phyloP scores from a whole-genome alignment of 805 yeast species.

The Lipomyces kockii region DNA sequence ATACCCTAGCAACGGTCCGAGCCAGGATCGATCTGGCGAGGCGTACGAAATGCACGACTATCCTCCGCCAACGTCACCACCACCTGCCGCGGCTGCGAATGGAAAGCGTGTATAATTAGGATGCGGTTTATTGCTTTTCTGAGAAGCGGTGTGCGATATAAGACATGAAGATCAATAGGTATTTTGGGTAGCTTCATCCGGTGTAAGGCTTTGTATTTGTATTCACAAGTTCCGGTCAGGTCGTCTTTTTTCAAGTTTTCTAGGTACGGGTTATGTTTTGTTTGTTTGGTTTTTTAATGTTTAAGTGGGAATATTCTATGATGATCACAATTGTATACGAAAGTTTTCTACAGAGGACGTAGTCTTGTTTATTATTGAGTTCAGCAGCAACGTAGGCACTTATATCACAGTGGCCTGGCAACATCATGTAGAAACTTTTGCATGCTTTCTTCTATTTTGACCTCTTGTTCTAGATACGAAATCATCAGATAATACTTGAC shows the following conservation, averaged over 20 bases:
- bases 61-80: constrained; percentile 28
- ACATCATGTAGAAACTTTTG: background rate
- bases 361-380: background rate
- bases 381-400: background rate
- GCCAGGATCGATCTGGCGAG: constrained; percentile 12
- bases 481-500: too few relatives aligned
- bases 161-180: background rate
- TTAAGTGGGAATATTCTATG: background rate
- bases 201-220: background rate
- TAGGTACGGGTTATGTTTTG: background rate
- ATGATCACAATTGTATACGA: background rate
- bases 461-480: too few relatives aligned
- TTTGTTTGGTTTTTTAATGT: background rate
- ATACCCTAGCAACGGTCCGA: background rate
- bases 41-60: constrained; percentile 25
- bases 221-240: background rate
- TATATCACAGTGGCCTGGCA: background rate
- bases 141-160: background rate
- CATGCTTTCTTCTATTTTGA: background rate
- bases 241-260: background rate
- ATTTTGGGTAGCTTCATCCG: background rate
- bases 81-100: constrained; percentile 14
- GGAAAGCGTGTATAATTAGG: background rate
- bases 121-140: background rate
- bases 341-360: background rate